phyloP scores from a whole-genome alignment of 2,329 filamentous ascomycete species.

The Trichoderma koningiopsis region DNA sequence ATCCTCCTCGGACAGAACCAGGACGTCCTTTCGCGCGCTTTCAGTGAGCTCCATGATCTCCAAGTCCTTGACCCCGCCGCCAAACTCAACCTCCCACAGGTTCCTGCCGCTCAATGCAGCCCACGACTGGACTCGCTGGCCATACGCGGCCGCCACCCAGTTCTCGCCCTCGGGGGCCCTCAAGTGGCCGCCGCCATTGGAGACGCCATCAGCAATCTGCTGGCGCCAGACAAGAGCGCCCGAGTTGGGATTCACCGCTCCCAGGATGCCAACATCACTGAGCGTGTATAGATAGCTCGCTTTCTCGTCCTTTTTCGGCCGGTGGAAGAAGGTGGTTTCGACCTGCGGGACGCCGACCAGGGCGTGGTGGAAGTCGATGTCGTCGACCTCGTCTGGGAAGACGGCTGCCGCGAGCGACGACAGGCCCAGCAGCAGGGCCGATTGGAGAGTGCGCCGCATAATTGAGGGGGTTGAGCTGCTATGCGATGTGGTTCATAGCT shows the following conservation, averaged over 20 bases:
- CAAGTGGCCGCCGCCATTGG: conserved; percentile 55
- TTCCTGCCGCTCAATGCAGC: conserved; percentile 78
- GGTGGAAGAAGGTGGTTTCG: conserved; percentile 92
- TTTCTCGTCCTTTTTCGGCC: conserved; percentile 76
- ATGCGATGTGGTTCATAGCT: conserved; percentile 6
- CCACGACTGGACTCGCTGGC: conserved; percentile 74
- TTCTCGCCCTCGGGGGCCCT: conserved; percentile 78
- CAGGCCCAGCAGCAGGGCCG: conserved; percentile 44
- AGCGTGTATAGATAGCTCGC: conserved; percentile 90
- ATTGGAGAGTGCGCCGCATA: conserved; percentile 43
- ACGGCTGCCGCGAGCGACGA: conserved; percentile 61
- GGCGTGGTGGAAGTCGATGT: conserved; percentile 90
- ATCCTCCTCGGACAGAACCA: conserved; percentile 67
- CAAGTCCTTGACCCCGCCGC: conserved; percentile 64
- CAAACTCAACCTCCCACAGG: conserved; percentile 69
- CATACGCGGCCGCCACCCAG: conserved; percentile 73
- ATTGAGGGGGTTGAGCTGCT: conserved; percentile 26
- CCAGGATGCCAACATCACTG: conserved; percentile 80
- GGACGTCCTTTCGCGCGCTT: conserved; percentile 65
- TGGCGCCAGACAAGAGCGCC: conserved; percentile 88
- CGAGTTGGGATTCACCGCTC: conserved; percentile 85
- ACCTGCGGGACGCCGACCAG: conserved; percentile 81
- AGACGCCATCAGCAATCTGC: conserved; percentile 57
- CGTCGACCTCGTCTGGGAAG: conserved; percentile 86
- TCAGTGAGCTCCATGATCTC: conserved; percentile 76